A percentile compares a stretch with the other conserved stretches of the same genome.
Evolutionary conservation across 441 rosid species (phyloP).

Genomic region (Theobroma grandiflorum): DNA sequence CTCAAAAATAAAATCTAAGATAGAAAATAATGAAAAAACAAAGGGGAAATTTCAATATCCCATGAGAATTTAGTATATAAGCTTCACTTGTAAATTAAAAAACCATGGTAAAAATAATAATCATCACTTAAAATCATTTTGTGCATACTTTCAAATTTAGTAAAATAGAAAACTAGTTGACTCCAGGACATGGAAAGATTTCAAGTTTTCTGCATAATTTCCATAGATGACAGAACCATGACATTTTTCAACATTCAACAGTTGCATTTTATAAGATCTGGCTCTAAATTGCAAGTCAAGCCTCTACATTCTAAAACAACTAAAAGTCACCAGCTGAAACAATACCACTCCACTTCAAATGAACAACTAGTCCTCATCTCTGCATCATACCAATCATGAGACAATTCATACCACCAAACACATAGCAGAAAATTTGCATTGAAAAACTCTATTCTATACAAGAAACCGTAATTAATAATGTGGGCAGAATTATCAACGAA

Average conservation of each 20-base stretch:
- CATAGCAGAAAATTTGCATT: not conserved
- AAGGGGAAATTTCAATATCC: not conserved
- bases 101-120: not conserved
- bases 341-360: not conserved
- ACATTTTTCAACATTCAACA: not conserved
- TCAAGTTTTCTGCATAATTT: not conserved
- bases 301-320: constrained; percentile 10
- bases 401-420: not conserved
- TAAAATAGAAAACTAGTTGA: not conserved
- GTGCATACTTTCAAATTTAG: not conserved
- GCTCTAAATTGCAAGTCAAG: not conserved
- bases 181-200: not conserved
- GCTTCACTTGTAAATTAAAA: not conserved
- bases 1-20: constrained; percentile 19
- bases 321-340: constrained; percentile 6
- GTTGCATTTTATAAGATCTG: not conserved
- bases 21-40: not conserved
- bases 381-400: not conserved
- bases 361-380: not conserved
- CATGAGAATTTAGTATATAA: not conserved
- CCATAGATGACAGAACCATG: not conserved
- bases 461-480: not conserved
- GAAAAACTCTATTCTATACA: not conserved
- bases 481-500: constrained; percentile 4
- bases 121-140: not conserved